phyloP scores from a whole-genome alignment of 768 basidiomycete species.

The Suillus clintonianus region DNA sequence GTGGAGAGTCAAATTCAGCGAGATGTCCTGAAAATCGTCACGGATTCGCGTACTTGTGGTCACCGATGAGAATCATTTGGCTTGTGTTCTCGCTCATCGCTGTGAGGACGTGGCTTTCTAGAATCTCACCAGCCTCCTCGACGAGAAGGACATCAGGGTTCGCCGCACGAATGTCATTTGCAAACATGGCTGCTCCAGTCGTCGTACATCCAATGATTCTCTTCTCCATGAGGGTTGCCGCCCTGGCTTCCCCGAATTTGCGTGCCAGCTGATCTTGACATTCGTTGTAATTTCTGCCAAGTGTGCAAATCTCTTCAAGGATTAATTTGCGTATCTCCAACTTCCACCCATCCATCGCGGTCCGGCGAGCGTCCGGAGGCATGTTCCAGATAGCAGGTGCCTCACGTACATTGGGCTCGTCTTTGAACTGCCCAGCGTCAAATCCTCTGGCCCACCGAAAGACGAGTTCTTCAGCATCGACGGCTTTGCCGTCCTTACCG shows the following conservation, averaged over 20 bases:
- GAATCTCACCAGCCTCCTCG: constrained; percentile 74
- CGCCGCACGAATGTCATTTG: constrained; percentile 44
- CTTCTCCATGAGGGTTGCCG: constrained; percentile 42
- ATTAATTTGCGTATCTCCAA: constrained; percentile 35
- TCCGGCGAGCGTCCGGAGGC: constrained; percentile 27
- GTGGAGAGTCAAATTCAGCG: background rate
- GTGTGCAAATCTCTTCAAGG: constrained; percentile 34
- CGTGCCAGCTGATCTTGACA: constrained; percentile 36
- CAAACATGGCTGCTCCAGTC: constrained; percentile 66
- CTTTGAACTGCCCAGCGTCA: constrained; percentile 45
- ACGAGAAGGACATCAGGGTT: constrained; percentile 59
- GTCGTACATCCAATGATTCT: constrained; percentile 70
- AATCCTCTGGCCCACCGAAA: constrained; percentile 46
- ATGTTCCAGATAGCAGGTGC: constrained; percentile 41
- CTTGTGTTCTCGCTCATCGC: constrained; percentile 47
- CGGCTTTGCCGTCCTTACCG: constrained; percentile 37
- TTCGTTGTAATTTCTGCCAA: constrained; percentile 42
- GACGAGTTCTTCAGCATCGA: constrained; percentile 45
- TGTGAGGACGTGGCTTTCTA: constrained; percentile 67
- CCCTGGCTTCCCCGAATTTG: constrained; percentile 36
- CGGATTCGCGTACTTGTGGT: constrained; percentile 61
- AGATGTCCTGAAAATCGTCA: background rate
- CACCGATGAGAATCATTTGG: constrained; percentile 69
- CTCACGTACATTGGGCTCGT: constrained; percentile 20
- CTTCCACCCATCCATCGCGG: constrained; percentile 35